phyloP scores from a whole-genome alignment of 176 grass and related monocot genomes.

The Zea mays region DNA sequence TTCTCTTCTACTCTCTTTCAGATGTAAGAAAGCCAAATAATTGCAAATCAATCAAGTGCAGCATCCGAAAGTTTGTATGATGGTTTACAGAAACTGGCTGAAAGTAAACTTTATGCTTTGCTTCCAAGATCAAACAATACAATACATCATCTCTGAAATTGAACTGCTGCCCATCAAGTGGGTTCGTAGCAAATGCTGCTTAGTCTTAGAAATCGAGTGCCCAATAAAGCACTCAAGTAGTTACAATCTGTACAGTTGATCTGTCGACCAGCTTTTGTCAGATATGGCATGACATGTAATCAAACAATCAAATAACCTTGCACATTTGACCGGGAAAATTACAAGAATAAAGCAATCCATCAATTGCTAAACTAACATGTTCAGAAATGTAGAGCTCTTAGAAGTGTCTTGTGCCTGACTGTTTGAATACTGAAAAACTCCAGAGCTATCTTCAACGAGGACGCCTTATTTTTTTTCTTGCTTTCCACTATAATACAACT shows the following conservation, averaged over 20 bases:
- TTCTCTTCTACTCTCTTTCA: no score
- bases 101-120: background rate
- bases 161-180: no score
- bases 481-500: no score
- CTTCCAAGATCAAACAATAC: slow-evolving; percentile 15
- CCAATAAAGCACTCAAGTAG: no score
- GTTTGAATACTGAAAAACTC: no score
- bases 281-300: background rate
- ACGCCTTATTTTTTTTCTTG: no score
- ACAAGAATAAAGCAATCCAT: slow-evolving; percentile 32
- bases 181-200: no score
- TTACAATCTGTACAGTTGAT: no score
- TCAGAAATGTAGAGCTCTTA: slow-evolving; percentile 17
- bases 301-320: slow-evolving; percentile 12
- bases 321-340: slow-evolving; percentile 13
- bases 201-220: no score
- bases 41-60: background rate
- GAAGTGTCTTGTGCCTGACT: background rate
- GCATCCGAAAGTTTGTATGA: background rate
- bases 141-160: no score
- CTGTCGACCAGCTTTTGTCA: no score
- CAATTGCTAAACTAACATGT: slow-evolving; percentile 34
- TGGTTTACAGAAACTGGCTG: background rate
- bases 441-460: no score
- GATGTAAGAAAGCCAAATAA: background rate